These are phyloP conservation scores for Botrytis byssoidea DNA, from an alignment of 2,329 filamentous ascomycete species.

Conservation along the genomic window DNA sequence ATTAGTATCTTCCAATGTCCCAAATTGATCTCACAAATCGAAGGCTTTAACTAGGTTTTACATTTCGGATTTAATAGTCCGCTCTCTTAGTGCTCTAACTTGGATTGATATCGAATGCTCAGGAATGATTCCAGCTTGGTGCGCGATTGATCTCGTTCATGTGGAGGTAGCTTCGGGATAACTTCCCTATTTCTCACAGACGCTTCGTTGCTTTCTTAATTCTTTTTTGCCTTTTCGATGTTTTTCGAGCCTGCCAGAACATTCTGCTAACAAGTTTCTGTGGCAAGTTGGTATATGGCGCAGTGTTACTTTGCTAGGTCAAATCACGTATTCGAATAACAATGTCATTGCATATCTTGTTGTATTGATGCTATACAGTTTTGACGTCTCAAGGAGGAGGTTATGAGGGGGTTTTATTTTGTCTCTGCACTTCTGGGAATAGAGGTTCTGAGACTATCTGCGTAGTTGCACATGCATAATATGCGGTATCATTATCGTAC, in stretches of 20 bases:
- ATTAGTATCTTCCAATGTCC: background rate
- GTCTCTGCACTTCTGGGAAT: background rate
- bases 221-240: background rate
- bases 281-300: fast-evolving
- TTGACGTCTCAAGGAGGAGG: background rate
- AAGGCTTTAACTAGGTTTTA: background rate
- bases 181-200: background rate
- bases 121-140: background rate
- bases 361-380: background rate
- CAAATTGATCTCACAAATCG: background rate
- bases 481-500: background rate
- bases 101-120: background rate
- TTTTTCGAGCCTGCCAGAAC: background rate
- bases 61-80: background rate
- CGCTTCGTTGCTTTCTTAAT: background rate
- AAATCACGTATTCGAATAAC: background rate
- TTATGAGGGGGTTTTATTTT: background rate
- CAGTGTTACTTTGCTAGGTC: background rate
- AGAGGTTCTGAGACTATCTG: background rate
- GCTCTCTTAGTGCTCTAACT: background rate
- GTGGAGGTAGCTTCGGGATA: background rate
- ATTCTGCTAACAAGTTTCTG: background rate
- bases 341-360: background rate
- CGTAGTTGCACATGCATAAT: background rate
- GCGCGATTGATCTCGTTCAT: background rate